Evolutionary conservation across 371 early-diverging fungal species (phyloP).

Genomic region (Rhizomucor miehei): DNA sequence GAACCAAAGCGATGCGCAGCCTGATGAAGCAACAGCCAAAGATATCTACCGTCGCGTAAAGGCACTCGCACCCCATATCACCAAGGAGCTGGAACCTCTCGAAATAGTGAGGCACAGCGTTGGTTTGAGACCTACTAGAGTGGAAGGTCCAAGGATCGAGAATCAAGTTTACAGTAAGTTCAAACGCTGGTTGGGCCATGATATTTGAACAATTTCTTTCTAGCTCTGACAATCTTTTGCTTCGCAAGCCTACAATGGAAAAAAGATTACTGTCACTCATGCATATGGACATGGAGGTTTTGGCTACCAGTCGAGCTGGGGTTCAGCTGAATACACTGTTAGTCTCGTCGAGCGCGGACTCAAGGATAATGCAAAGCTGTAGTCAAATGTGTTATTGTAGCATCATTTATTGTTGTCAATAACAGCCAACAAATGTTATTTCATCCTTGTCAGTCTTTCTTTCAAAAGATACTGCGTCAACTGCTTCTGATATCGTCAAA

Average conservation of each 20-base stretch:
- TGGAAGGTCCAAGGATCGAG: constrained; percentile 69
- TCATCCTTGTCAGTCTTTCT: no score
- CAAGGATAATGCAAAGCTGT: constrained; percentile 1
- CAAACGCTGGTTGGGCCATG: not conserved
- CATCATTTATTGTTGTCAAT: no score
- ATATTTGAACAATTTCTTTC: no score
- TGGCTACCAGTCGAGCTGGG: constrained; percentile 76
- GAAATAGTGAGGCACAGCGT: constrained; percentile 62
- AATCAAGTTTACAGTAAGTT: constrained; percentile 51
- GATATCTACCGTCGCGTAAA: constrained; percentile 16
- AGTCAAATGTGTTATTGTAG: no score
- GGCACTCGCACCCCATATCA: constrained; percentile 22
- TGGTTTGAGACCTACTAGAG: constrained; percentile 69
- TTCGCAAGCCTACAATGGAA: constrained; percentile 23
- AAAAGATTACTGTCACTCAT: constrained; percentile 55
- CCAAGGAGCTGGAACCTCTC: constrained; percentile 24
- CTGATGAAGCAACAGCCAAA: constrained; percentile 19
- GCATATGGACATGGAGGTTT: constrained; percentile 81
- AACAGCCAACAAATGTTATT: no score
- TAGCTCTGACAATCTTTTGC: no score
- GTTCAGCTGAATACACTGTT: constrained; percentile 53
- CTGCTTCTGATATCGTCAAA: no score
- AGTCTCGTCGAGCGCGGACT: constrained; percentile 42
- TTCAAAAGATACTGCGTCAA: no score
- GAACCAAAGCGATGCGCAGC: constrained; percentile 40